phyloP scores from a whole-genome alignment of 225 moss, liverwort and hornwort species.

The Marchantia paleacea region DNA sequence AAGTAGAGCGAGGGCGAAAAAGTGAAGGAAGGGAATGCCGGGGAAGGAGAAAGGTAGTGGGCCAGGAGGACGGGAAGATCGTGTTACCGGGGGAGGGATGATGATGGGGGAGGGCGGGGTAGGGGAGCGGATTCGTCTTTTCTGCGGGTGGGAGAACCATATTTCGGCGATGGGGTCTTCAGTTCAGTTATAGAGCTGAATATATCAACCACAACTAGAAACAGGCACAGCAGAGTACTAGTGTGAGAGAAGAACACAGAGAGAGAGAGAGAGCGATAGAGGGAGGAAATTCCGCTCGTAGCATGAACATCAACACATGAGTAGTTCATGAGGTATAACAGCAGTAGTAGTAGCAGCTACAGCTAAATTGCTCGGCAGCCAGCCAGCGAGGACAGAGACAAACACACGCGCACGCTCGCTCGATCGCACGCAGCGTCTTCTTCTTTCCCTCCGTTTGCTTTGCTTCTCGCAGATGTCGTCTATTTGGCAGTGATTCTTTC shows the following conservation, averaged over 20 bases:
- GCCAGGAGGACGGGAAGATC: not conserved
- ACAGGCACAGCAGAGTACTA: no score
- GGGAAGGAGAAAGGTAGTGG: not conserved
- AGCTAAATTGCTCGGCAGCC: not conserved
- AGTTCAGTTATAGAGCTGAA: not conserved
- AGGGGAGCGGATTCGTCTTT: not conserved
- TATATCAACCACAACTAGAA: not conserved
- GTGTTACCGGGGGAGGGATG: not conserved
- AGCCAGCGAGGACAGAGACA: not conserved
- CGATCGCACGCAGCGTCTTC: not conserved
- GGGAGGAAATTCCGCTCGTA: not conserved
- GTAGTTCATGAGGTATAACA: no score
- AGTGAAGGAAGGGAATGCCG: not conserved
- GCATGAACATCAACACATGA: not conserved
- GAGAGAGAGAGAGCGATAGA: not conserved
- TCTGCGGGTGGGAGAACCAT: not conserved
- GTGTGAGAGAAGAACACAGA: no score
- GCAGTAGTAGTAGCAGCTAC: not conserved
- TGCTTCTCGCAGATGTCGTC: constrained; percentile 2
- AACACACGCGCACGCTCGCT: no score
- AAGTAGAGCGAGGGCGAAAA: not conserved
- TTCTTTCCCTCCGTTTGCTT: not conserved
- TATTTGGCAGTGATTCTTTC: not conserved
- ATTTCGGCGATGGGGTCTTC: not conserved
- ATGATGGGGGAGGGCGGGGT: no score